Percentiles rank a stretch among this genome's conserved stretches.
Evolutionary conservation across 805 yeast species (phyloP).

Genomic region (Jamesozyma jinghongensis): DNA sequence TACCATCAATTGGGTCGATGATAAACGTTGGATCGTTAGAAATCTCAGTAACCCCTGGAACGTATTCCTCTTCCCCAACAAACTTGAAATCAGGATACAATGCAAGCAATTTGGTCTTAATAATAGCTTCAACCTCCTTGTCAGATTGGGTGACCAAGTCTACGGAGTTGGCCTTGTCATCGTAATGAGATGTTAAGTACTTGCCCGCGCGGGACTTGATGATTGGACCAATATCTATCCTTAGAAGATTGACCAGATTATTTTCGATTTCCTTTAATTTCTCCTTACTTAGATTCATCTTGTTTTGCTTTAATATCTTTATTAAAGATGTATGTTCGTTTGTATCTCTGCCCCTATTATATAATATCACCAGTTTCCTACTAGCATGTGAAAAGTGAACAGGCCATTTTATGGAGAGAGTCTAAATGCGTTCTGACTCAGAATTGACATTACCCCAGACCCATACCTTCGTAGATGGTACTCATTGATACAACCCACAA

Average conservation of each 20-base stretch:
- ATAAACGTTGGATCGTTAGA: conserved; percentile 50
- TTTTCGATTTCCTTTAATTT: conserved; percentile 23
- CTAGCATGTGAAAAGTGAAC: too few relatives aligned
- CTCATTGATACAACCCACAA: background rate
- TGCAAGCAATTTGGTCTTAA: conserved; percentile 24
- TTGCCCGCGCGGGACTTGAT: conserved; percentile 21
- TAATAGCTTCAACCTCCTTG: conserved; percentile 41
- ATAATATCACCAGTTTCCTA: too few relatives aligned
- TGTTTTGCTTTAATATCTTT: too few relatives aligned
- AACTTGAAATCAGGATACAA: conserved; percentile 44
- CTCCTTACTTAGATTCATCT: conserved; percentile 14
- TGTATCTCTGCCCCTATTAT: too few relatives aligned
- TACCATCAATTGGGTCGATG: conserved; percentile 59
- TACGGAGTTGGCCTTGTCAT: conserved; percentile 51
- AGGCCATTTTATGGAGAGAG: too few relatives aligned
- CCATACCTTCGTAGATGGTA: too few relatives aligned
- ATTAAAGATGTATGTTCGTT: too few relatives aligned
- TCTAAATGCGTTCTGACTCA: too few relatives aligned
- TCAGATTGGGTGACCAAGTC: conserved; percentile 57
- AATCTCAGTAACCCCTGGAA: conserved; percentile 39
- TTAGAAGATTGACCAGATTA: conserved; percentile 15
- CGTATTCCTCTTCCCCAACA: conserved; percentile 53
- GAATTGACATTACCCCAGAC: too few relatives aligned
- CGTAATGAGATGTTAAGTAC: conserved; percentile 32
- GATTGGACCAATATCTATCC: conserved; percentile 22